A percentile compares a stretch with the other conserved stretches of the same genome.
phyloP scores from a whole-genome alignment of 169 alveolate genomes.

The Cryptosporidium sp. region DNA sequence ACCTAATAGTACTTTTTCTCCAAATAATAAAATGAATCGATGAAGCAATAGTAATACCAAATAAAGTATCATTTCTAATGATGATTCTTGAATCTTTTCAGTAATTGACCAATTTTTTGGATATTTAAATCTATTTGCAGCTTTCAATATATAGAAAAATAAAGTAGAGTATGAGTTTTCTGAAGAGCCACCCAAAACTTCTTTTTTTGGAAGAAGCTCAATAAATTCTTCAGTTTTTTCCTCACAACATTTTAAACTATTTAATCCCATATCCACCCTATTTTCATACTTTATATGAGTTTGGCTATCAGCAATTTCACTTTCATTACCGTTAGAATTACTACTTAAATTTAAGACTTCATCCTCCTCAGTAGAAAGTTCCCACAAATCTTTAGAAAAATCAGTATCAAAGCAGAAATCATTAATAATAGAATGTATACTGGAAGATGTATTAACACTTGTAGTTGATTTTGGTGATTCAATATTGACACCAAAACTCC shows the following conservation, averaged over 20 bases:
- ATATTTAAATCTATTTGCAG: constrained; percentile 48
- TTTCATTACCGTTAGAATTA: neutral
- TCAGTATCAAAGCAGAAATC: constrained; percentile 35
- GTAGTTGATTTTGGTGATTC: constrained; percentile 3
- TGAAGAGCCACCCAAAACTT: neutral
- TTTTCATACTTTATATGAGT: neutral
- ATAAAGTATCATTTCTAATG: constrained; percentile 31
- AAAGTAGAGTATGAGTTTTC: constrained; percentile 42
- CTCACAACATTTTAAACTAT: neutral
- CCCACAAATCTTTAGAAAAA: constrained; percentile 61
- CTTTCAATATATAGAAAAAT: constrained; percentile 28
- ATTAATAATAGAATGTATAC: constrained; percentile 27
- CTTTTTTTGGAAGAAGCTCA: constrained; percentile 26
- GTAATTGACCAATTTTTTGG: constrained; percentile 29
- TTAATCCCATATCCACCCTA: neutral
- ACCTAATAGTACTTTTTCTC: constrained; percentile 43
- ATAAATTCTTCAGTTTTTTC: neutral
- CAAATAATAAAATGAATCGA: constrained; percentile 34
- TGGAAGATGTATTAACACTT: constrained; percentile 9
- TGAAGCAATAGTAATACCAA: constrained; percentile 22
- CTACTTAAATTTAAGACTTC: neutral
- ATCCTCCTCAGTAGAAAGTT: constrained; percentile 32
- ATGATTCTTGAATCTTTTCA: constrained; percentile 12
- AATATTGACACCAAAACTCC: neutral
- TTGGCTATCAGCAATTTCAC: neutral